phyloP scores from a whole-genome alignment of 73 alveolate species.

The Breviolum minutum region DNA sequence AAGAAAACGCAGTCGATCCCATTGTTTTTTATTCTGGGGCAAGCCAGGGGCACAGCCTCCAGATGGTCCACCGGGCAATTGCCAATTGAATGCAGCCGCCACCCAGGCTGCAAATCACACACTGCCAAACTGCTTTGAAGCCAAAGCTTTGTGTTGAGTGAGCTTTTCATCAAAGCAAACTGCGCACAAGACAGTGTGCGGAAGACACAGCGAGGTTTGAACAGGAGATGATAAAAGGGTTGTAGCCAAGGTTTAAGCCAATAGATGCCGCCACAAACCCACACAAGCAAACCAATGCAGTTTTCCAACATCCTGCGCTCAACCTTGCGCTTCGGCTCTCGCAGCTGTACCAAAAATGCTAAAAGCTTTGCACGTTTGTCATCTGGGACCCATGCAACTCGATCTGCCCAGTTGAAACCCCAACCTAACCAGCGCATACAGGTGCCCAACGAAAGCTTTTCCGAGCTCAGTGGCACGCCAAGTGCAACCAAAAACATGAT shows the following conservation, averaged over 20 bases:
- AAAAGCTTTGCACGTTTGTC: background rate
- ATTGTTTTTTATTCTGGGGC: background rate
- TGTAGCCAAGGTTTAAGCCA: slow-evolving; percentile 4
- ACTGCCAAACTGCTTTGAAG: background rate
- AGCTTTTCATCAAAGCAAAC: background rate
- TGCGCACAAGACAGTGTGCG: background rate
- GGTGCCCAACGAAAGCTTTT: background rate
- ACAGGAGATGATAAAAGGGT: background rate
- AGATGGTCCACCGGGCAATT: background rate
- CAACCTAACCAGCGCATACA: background rate
- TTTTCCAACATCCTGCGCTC: background rate
- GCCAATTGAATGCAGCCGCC: background rate
- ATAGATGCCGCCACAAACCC: background rate
- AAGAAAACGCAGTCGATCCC: background rate
- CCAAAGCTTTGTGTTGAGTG: background rate
- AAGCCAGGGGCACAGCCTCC: background rate
- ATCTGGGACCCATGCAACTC: background rate
- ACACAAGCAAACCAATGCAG: background rate
- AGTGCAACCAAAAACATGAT: no score
- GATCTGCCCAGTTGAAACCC: background rate
- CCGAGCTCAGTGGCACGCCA: no score
- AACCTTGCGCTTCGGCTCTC: background rate
- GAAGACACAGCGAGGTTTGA: background rate
- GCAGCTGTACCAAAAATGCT: background rate
- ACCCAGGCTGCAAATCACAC: background rate